Base-by-base conservation (phyloP, 768 basidiomycete species). In the Russula sp. region DNA sequence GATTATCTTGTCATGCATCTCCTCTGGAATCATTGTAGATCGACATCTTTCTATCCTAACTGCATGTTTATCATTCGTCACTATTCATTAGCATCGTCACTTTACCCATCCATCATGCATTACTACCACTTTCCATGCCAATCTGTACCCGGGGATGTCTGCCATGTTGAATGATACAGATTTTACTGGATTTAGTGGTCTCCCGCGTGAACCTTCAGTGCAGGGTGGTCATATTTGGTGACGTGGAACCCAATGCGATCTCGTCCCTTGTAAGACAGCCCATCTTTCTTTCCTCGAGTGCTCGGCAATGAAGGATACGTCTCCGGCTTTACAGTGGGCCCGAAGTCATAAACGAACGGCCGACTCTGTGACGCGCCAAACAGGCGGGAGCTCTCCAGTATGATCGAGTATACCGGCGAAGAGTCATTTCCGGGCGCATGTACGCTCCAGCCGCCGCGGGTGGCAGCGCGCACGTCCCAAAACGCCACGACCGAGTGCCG, bases 271-370 rank as follows among this genome's bases (percentile, higher is more conserved):
- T 75, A 68, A 42, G 71, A 75, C 14, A 80, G 72, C n/a, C 73
- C 71, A 22, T 76, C 73, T 24, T 73, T 73, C 26, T 67, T 70
- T 42, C 34, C 34, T 34, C n/a, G 67, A 54, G 38, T 63, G 49
- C 54, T 67, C 30, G 58, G 62, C 44, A 72, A 55, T 26, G 63
- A 56, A 14, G 82, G 80, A 66, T 88, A 90, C 10, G 88, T 88
- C 53, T 79, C 77, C 36, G 74, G 72, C 2, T 74, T 79, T 16
- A 87, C 81, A 11, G 81, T 84, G 10, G 85, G 83, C 8, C 89
- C 89, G 69, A 94, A 92, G 73, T 93, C 90, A 58, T 86, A 84
- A 14, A 91, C 84, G 71, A 91, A 92, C 7, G 88, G 83, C 50
- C 90, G 76, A 67, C 84, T 85, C 71, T 92, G 85, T 10, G 89